phyloP scores from a whole-genome alignment of 2,329 filamentous ascomycete species.

The Talaromyces funiculosus region DNA sequence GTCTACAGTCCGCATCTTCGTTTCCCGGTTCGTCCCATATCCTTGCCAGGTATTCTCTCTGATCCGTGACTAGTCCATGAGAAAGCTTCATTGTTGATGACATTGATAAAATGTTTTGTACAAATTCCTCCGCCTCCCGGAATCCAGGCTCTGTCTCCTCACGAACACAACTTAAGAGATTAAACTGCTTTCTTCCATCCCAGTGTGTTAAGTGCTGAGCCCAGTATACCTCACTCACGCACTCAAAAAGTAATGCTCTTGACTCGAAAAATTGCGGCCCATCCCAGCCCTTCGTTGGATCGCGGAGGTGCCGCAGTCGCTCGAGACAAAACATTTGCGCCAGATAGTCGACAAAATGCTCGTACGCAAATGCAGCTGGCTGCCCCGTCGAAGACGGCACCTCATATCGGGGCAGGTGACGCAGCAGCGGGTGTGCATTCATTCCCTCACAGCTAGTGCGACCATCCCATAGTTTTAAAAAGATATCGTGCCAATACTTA shows the following conservation, averaged over 20 bases:
- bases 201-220: not conserved
- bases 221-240: not conserved
- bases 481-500: constrained; percentile 13
- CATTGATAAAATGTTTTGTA: not conserved
- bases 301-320: not conserved
- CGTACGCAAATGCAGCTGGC: not conserved
- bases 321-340: not conserved
- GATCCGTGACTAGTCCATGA: not conserved
- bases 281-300: not conserved
- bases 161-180: not conserved
- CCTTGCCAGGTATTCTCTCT: not conserved
- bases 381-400: not conserved
- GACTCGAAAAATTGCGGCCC: not conserved
- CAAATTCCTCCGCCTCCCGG: not conserved
- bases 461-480: constrained; percentile 2
- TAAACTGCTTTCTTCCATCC: not conserved
- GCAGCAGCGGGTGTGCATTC: not conserved
- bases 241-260: not conserved
- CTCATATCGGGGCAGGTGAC: not conserved
- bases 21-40: not conserved
- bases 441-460: not conserved
- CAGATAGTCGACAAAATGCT: not conserved
- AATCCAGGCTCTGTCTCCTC: not conserved
- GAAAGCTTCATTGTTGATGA: not conserved
- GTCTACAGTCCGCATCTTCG: not conserved